Evolutionary conservation across 805 yeast species (phyloP), one percentile per base, ranked within the genome.

Genomic region (Spathaspora sp.): DNA sequence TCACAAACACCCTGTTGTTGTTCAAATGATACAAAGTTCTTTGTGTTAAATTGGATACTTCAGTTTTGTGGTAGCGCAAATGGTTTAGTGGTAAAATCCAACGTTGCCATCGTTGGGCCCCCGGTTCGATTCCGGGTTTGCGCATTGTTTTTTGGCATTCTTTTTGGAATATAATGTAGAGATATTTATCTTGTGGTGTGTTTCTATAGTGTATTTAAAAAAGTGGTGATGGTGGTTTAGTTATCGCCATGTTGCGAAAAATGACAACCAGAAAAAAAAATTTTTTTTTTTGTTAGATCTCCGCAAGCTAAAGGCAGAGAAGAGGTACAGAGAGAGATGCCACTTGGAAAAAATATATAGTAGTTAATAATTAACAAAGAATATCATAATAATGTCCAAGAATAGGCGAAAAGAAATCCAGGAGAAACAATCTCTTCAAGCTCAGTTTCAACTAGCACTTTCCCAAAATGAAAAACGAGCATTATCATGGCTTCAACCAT

Each of bases 391-490:
- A 39, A 50, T 51, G 53, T 44, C 51, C 19, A 50, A 46, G 31
- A 59, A 60, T 52, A 61, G 74, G 49, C 57, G 80, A 39, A 64
- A 73, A 40, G 80, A 78, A 46, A 77, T 78, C 40, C 71, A 75
- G 54, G 61, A 67, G 43, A 79, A 79, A 55, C 77, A 79, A 52
- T 72, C 70, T 28, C 64, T 80, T 3, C 83, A 77, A 52, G 70
- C 79, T 14, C 66, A 67, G 49, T 73, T 80, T 55, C 80, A 76
- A 57, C 64, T 75, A 5, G 74, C 78, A 5, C 60, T 80, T 5
- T 55, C 70, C 3, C 66, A 66, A 29, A 70, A 69, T 16, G 73
- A 70, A 51, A 53, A 60, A 7, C 65, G 61, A 39, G 73, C 74
- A 1, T 47, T 64, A 32, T 67, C 72, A 19, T 78, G 82, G 83